A percentile compares a stretch with the other conserved stretches of the same genome.
phyloP scores from a whole-genome alignment of 108 stramenopile genomes.

The Nitzschia palea region DNA sequence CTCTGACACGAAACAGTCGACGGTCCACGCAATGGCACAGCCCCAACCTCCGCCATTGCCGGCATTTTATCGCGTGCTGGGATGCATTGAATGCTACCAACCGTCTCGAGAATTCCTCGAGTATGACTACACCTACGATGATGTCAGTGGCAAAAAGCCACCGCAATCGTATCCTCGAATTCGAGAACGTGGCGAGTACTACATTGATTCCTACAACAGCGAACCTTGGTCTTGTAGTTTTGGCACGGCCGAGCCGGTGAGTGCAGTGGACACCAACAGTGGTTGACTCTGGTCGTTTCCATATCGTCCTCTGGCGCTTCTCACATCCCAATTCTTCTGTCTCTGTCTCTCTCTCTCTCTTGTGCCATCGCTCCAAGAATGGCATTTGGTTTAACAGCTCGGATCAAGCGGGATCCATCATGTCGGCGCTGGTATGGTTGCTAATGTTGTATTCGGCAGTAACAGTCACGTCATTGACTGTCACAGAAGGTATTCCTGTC shows the following conservation, averaged over 20 bases:
- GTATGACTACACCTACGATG: slow-evolving; percentile 56
- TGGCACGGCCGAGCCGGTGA: slow-evolving; percentile 58
- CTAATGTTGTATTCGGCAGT: slow-evolving; percentile 60
- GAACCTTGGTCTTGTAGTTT: slow-evolving; percentile 55
- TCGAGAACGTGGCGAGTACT: slow-evolving; percentile 57
- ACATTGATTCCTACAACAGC: slow-evolving; percentile 64
- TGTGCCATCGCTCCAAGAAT: slow-evolving; percentile 26
- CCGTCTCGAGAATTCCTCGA: slow-evolving; percentile 42
- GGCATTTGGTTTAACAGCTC: slow-evolving; percentile 75
- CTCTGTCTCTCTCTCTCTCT: not conserved
- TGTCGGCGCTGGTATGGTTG: slow-evolving; percentile 66
- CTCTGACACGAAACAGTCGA: slow-evolving; percentile 9
- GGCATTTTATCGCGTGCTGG: slow-evolving; percentile 24
- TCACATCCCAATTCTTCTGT: not conserved
- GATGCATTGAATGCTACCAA: slow-evolving; percentile 44
- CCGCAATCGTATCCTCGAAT: slow-evolving; percentile 52
- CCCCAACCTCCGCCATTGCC: slow-evolving; percentile 33
- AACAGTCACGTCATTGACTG: slow-evolving; percentile 63
- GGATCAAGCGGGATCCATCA: slow-evolving; percentile 72
- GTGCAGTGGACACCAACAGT: slow-evolving; percentile 6
- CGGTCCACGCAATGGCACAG: slow-evolving; percentile 25
- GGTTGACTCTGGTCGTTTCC: no score
- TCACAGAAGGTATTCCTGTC: slow-evolving; percentile 56
- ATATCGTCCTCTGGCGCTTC: not conserved
- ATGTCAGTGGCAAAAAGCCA: slow-evolving; percentile 30